A percentile compares a stretch with the other conserved stretches of the same genome.
Conservation (phyloP, 768 basidiomycete genomes). For the Suillus ampliporus region DNA sequence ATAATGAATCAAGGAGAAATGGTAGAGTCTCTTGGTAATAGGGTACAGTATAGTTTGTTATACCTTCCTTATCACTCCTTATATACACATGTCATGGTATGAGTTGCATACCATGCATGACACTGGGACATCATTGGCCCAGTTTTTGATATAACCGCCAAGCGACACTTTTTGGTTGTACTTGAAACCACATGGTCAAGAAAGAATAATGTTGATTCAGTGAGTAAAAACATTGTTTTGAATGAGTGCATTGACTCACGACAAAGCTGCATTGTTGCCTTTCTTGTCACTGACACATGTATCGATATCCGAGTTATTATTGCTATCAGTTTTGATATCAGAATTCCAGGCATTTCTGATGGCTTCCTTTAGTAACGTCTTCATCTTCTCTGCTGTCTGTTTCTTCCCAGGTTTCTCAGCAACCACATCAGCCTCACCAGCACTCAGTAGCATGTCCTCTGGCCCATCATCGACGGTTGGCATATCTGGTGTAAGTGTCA, state of each 20-base stretch:
- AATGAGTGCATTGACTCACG: neutral
- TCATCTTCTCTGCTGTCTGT: neutral
- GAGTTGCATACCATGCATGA: too few relatives aligned
- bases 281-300: neutral
- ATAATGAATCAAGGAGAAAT: too few relatives aligned
- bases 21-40: too few relatives aligned
- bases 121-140: conserved; percentile 1
- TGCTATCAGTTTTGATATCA: neutral
- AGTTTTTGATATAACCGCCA: conserved; percentile 2
- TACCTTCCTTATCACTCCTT: too few relatives aligned
- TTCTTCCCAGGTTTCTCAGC: neutral
- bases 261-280: neutral
- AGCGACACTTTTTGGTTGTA: conserved; percentile 2
- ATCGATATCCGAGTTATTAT: neutral
- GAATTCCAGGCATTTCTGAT: neutral
- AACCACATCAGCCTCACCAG: neutral
- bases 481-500: neutral
- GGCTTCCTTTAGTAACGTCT: neutral
- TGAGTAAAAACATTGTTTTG: conserved; percentile 12
- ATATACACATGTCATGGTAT: too few relatives aligned
- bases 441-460: neutral
- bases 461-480: neutral
- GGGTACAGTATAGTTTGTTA: too few relatives aligned
- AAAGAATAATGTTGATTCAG: conserved; percentile 11
- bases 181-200: conserved; percentile 2